Evolutionary conservation across 2,329 filamentous ascomycete genomes (phyloP).

Genomic region (Beauveria varroae): DNA sequence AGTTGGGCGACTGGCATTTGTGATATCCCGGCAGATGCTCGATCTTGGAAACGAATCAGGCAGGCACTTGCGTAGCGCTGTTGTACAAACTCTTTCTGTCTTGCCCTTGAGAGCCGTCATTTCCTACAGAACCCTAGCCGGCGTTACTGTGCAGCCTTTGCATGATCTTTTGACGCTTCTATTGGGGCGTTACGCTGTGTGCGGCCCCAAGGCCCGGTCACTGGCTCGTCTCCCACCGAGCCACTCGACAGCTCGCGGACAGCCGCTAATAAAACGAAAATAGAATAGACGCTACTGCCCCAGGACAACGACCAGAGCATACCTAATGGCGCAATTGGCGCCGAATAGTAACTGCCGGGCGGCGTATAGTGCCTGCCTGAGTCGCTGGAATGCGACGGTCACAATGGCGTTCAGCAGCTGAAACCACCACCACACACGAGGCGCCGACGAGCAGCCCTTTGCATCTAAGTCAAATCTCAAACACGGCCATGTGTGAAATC

Average conservation of each 20-base stretch:
- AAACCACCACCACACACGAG: not conserved
- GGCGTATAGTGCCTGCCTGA: not conserved
- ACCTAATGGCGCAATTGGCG: not conserved
- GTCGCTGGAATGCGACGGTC: not conserved
- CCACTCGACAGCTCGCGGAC: too few species aligned
- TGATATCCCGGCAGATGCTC: not conserved
- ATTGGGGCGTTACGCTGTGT: too few species aligned
- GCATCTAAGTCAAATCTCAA: conserved; percentile 9
- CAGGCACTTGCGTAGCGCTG: not conserved
- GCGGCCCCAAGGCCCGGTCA: too few species aligned
- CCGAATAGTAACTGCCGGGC: not conserved
- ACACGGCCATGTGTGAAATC: not conserved
- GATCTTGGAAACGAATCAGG: not conserved
- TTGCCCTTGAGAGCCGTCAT: too few species aligned
- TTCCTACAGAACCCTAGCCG: too few species aligned
- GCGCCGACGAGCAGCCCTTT: not conserved
- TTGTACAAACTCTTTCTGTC: not conserved
- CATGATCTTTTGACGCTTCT: too few species aligned
- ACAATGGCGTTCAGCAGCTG: not conserved
- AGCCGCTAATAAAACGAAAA: too few species aligned
- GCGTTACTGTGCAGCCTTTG: too few species aligned
- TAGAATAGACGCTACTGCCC: too few species aligned
- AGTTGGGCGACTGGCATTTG: not conserved
- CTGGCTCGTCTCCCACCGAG: too few species aligned
- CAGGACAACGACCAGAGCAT: not conserved